phyloP scores from a whole-genome alignment of 306 rosid species.

The Quercus suber region DNA sequence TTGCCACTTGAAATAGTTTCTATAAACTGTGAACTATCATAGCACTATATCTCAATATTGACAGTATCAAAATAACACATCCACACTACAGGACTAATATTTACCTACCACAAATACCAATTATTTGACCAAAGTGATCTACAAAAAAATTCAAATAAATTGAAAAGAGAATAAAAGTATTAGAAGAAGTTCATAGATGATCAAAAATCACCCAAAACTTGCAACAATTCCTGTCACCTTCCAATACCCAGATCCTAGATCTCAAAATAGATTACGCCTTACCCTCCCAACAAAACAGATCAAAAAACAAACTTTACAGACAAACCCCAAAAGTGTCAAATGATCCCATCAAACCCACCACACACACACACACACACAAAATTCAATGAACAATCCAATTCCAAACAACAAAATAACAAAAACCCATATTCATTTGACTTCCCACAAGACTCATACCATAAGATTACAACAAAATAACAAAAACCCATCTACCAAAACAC shows the following conservation, averaged over 20 bases:
- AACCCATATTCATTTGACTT: conserved; percentile 1
- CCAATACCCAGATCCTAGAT: conserved; percentile 39
- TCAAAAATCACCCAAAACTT: conserved; percentile 2
- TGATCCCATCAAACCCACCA: background rate
- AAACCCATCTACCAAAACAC: background rate
- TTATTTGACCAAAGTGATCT: background rate
- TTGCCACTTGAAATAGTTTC: background rate
- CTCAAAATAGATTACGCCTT: conserved; percentile 5
- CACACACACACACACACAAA: background rate
- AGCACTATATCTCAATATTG: background rate
- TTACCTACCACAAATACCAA: background rate
- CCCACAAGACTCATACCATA: background rate
- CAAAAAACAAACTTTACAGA: conserved; percentile 14
- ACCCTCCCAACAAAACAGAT: conserved; percentile 18
- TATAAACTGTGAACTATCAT: background rate
- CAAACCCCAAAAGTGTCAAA: background rate
- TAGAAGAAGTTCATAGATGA: background rate
- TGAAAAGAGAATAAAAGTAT: background rate
- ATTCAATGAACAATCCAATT: background rate
- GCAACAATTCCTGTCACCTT: background rate
- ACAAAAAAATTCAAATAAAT: background rate
- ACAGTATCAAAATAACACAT: background rate
- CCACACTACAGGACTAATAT: background rate
- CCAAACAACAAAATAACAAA: background rate
- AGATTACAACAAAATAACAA: background rate